These are phyloP conservation scores for Mrakiaceae sp. DNA, from an alignment of 1,284 basidiomycete genomes.

Conservation along the genomic window DNA sequence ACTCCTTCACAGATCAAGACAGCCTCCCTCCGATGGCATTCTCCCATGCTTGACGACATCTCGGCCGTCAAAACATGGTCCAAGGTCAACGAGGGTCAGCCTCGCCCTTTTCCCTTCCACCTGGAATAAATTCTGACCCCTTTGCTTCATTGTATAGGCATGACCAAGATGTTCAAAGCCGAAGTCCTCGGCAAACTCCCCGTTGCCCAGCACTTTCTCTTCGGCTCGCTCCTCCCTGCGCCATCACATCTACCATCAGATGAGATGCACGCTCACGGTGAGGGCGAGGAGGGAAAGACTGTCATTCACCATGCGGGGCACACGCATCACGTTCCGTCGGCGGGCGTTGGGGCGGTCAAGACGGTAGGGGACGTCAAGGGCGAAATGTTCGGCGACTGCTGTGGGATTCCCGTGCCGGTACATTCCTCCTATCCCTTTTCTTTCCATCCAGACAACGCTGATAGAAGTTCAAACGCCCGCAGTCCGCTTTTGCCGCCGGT, in stretches of 20 bases:
- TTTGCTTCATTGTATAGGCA: constrained; percentile 41
- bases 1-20: constrained; percentile 65
- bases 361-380: constrained; percentile 42
- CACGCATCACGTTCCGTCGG: not conserved
- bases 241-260: constrained; percentile 32
- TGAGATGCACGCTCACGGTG: constrained; percentile 30
- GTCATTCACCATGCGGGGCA: constrained; percentile 47
- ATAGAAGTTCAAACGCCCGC: not conserved
- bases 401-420: constrained; percentile 56
- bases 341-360: not conserved
- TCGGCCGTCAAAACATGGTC: constrained; percentile 94
- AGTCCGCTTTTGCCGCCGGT: constrained; percentile 16
- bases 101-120: no score
- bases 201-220: constrained; percentile 92
- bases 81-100: constrained; percentile 64
- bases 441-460: no score
- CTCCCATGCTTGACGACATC: constrained; percentile 97
- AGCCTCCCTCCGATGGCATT: constrained; percentile 92
- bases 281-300: constrained; percentile 38
- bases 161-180: constrained; percentile 96
- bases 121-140: no score
- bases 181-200: constrained; percentile 93
- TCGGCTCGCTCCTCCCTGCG: constrained; percentile 69
- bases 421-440: not conserved
- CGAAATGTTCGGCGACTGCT: constrained; percentile 84